A percentile compares a stretch with the other conserved stretches of the same genome.
Conservation (phyloP, 352 stramenopile genomes). For the Pythium sp. region DNA sequence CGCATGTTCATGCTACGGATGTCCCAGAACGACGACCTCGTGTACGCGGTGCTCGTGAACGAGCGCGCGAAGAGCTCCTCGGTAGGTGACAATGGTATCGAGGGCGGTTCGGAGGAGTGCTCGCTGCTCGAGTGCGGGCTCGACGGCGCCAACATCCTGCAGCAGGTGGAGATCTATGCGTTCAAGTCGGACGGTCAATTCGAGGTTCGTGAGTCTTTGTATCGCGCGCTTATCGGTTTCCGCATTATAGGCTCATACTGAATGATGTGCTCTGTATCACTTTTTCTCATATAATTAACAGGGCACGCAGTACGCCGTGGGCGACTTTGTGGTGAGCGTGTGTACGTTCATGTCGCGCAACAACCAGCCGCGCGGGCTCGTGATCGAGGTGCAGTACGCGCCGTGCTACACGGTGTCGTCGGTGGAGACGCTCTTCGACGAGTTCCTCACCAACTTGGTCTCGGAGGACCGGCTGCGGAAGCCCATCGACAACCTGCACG, state of each 20-base stretch:
- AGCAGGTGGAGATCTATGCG: constrained; percentile 88
- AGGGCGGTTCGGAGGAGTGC: constrained; percentile 70
- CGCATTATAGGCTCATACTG: not conserved
- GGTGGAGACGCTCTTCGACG: constrained; percentile 79
- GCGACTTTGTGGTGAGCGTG: constrained; percentile 83
- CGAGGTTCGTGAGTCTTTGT: constrained; percentile 34
- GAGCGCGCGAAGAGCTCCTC: constrained; percentile 57
- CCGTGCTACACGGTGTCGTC: constrained; percentile 76
- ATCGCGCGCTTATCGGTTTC: not conserved
- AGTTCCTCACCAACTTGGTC: constrained; percentile 72
- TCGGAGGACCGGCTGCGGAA: constrained; percentile 73
- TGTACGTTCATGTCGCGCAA: constrained; percentile 88
- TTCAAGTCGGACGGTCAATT: constrained; percentile 88
- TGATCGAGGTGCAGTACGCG: constrained; percentile 84
- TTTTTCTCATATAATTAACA: constrained; percentile 7
- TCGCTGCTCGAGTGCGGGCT: constrained; percentile 81
- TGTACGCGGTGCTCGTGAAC: constrained; percentile 84
- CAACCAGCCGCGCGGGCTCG: constrained; percentile 73
- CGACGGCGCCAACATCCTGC: constrained; percentile 81
- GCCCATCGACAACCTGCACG: constrained; percentile 59
- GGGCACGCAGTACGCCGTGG: constrained; percentile 79
- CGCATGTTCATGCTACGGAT: constrained; percentile 90
- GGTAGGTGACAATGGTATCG: constrained; percentile 71
- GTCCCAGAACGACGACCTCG: constrained; percentile 84
- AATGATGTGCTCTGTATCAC: too few relatives aligned